Conservation (phyloP, 2,329 filamentous ascomycete species). For the Sclerotinia spermophila region DNA sequence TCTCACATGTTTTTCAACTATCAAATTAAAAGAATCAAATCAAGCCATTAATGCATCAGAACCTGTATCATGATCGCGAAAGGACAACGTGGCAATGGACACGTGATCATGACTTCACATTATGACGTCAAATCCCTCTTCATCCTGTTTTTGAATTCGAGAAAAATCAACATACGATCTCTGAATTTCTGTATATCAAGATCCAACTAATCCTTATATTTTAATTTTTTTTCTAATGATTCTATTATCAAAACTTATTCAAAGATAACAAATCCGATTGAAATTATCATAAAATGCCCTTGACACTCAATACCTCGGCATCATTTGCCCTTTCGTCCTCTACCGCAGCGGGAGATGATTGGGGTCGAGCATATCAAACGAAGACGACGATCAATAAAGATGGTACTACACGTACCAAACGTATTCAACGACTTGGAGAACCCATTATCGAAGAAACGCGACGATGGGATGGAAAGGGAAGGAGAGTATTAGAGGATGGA, state of each 20-base stretch:
- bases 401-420: conserved; percentile 13
- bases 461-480: conserved; percentile 17
- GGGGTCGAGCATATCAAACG: conserved; percentile 9
- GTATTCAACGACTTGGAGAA: conserved; percentile 13
- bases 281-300: conserved; percentile 11
- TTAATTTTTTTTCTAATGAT: not conserved
- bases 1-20: not conserved
- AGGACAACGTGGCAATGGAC: not conserved
- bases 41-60: not conserved
- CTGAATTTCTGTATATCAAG: not conserved
- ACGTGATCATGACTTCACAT: conserved; percentile 12
- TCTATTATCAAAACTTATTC: not conserved
- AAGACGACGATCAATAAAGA: conserved; percentile 16
- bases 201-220: not conserved
- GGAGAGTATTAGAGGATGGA: conserved; percentile 15
- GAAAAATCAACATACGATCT: not conserved
- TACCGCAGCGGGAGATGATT: conserved; percentile 11
- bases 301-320: conserved; percentile 14
- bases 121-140: conserved; percentile 11
- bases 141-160: conserved; percentile 5
- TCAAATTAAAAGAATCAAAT: not conserved
- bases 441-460: conserved; percentile 16
- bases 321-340: conserved; percentile 10
- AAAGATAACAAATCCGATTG: not conserved
- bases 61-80: not conserved